Evolutionary conservation across 768 basidiomycete genomes (phyloP), one percentile per base, ranked within the genome.

Genomic region (Trametes coccinea): DNA sequence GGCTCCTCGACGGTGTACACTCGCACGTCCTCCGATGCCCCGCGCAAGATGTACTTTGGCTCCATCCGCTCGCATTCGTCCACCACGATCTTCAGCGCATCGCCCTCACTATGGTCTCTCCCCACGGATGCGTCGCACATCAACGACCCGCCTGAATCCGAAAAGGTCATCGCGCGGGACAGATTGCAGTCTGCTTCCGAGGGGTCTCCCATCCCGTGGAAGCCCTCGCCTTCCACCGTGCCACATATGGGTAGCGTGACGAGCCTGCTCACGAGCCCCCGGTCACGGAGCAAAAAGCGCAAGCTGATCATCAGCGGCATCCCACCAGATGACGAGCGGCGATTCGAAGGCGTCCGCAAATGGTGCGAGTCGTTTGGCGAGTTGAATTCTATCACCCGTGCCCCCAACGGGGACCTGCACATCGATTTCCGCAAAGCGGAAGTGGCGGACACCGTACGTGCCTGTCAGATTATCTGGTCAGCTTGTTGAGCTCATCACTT

Each of bases 331-430:
- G 90, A 92, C 67, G 72, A 78, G 27, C 76, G 77, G 39, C 86
- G 86, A 64, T 82, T 89, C 67, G 88, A 91, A 41, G 88, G 80
- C 2, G 78, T 87, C 11, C 86, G 84, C 67, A 79, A 76, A 61
- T 92, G 90, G 90, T 92, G 90, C 67, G 88, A 90, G 89, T 84
- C 79, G 65, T 92, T 92, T 73, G 90, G 90, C 44, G 89, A 90
- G 74, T 73, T 92, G 10, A 85, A 82, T 65, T 84, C 86, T 64
- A 90, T 92, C 69, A 82, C 78, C 40, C 79, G 89, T 53, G 84
- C 88, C 79, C 86, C 86, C 52, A 91, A 90, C 64, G 88, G 87
- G 46, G 90, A 92, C 72, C 74, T 92, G n/a, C 85, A 90, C 67
- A 79, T 92, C 51, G 84, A 87, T 67, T 92, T 91, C 68, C 81